These are phyloP conservation scores for Paramecium primaurelia DNA, from an alignment of 73 alveolate genomes.

Conservation along the genomic window DNA sequence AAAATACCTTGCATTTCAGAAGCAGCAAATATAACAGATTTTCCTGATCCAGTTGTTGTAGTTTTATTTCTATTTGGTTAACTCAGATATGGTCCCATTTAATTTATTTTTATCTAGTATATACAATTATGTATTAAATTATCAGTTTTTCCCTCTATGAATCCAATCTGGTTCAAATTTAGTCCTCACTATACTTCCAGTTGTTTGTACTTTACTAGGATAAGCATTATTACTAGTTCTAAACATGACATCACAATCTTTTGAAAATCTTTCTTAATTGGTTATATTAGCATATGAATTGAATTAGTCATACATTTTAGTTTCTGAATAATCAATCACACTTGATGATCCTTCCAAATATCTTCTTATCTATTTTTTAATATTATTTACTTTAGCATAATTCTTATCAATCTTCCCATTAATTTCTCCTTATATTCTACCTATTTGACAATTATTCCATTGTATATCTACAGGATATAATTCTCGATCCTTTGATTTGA, in stretches of 20 bases:
- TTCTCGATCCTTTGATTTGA: neutral
- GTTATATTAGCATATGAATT: neutral
- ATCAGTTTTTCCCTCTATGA: neutral
- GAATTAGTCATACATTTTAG: neutral
- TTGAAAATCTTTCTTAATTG: neutral
- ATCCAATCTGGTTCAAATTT: neutral
- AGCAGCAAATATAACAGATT: constrained; percentile 65
- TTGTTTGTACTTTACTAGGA: neutral
- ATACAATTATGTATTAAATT: neutral
- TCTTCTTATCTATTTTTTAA: neutral
- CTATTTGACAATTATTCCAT: neutral
- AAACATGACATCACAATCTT: neutral
- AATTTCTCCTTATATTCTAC: neutral
- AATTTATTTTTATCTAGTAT: neutral
- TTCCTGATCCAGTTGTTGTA: constrained; percentile 46
- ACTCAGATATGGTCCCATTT: neutral
- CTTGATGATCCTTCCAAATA: constrained; percentile 10
- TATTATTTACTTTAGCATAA: neutral
- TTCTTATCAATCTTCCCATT: neutral
- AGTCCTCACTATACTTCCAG: neutral
- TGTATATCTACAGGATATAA: neutral
- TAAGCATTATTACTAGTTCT: neutral
- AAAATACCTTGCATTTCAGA: constrained; percentile 84
- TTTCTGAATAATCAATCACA: neutral
- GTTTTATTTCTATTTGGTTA: constrained; percentile 36